Conservation (phyloP, 495 filamentous ascomycete genomes). For the Lepraria neglecta region DNA sequence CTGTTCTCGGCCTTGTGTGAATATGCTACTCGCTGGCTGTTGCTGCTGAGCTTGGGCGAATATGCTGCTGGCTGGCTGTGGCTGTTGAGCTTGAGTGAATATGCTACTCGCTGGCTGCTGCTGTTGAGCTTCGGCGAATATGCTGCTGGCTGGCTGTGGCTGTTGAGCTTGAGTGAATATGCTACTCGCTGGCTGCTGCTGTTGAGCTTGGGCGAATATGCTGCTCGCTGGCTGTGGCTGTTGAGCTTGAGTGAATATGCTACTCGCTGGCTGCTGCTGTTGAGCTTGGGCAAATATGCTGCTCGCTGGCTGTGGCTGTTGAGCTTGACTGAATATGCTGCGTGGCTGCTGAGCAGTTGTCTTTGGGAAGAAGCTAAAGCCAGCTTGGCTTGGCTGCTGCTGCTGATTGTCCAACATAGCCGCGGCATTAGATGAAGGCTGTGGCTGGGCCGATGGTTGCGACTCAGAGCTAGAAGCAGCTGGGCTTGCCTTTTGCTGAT, state of each 20-base stretch:
- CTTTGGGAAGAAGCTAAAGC: conserved; percentile 17
- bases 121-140: conserved; percentile 30
- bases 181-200: conserved; percentile 17
- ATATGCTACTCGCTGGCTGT: neutral
- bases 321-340: too few relatives aligned
- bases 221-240: neutral
- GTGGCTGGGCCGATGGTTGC: too few relatives aligned
- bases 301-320: neutral
- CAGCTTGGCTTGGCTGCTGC: conserved; percentile 4
- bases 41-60: neutral
- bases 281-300: neutral
- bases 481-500: neutral
- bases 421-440: too few relatives aligned
- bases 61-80: neutral
- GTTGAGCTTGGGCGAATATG: neutral
- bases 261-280: conserved; percentile 8
- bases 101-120: conserved; percentile 25
- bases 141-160: conserved; percentile 15
- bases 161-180: conserved; percentile 29
- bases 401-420: neutral
- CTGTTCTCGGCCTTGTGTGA: neutral
- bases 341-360: conserved; percentile 13
- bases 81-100: conserved; percentile 31
- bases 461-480: too few relatives aligned
- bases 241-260: neutral